Percentiles rank a stretch among this genome's conserved stretches.
phyloP scores from a whole-genome alignment of 2,329 filamentous ascomycete genomes.

The Cladosporium phlei region DNA sequence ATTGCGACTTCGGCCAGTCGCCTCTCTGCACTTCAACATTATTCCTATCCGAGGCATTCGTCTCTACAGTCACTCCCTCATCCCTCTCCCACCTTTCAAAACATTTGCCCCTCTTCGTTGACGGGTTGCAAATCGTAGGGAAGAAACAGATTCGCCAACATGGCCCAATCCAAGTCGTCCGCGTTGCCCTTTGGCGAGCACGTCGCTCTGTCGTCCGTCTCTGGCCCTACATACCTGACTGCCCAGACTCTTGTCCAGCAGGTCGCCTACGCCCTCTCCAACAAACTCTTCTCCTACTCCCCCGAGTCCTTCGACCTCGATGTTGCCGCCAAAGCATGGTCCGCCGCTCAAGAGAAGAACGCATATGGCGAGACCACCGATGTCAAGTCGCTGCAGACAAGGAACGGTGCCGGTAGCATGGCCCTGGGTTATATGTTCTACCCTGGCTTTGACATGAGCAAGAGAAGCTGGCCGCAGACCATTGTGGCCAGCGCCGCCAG shows the following conservation, averaged over 20 bases:
- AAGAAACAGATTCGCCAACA: not conserved
- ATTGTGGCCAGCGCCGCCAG: slow-evolving; percentile 82
- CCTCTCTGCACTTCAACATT: slow-evolving; percentile 9
- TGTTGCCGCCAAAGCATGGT: slow-evolving; percentile 74
- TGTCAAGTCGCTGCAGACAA: slow-evolving; percentile 77
- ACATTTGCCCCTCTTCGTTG: slow-evolving; percentile 7
- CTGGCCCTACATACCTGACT: slow-evolving; percentile 85
- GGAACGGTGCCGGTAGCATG: slow-evolving; percentile 82
- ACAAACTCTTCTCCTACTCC: slow-evolving; percentile 97
- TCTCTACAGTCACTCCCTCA: no score
- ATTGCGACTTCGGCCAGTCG: slow-evolving; percentile 13
- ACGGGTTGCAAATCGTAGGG: slow-evolving; percentile 8
- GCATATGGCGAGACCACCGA: slow-evolving; percentile 74
- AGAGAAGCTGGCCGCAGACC: slow-evolving; percentile 85
- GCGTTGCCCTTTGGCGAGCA: slow-evolving; percentile 51
- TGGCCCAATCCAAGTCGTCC: slow-evolving; percentile 36
- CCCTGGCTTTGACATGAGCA: slow-evolving; percentile 87
- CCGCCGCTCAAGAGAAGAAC: slow-evolving; percentile 65
- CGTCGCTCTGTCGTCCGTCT: slow-evolving; percentile 56
- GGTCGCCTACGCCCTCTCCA: slow-evolving; percentile 87
- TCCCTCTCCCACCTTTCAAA: not conserved
- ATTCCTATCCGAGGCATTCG: slow-evolving; percentile 7
- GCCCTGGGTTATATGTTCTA: slow-evolving; percentile 97
- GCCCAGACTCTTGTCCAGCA: slow-evolving; percentile 93
- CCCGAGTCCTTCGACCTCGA: slow-evolving; percentile 91